Evolutionary conservation across 352 stramenopile genomes (phyloP).

Genomic region (Pythium myriotylum): DNA sequence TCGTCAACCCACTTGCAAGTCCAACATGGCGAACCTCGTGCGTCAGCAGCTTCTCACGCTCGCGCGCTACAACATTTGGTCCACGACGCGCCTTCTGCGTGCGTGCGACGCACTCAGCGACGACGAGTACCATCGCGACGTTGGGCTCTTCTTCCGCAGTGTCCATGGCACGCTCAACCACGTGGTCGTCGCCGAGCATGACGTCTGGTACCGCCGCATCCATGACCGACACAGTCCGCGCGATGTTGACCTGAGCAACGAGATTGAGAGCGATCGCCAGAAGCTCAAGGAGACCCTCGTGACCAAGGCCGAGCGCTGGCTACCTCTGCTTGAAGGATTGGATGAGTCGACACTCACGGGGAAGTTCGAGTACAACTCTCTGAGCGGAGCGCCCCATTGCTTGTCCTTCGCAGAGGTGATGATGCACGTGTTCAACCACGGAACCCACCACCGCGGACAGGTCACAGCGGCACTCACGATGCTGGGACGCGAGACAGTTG

Average conservation of each 20-base stretch:
- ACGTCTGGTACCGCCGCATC: slow-evolving; percentile 28
- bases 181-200: slow-evolving; percentile 25
- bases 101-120: slow-evolving; percentile 19
- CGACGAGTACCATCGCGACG: slow-evolving; percentile 28
- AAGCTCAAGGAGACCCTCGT: slow-evolving; percentile 12
- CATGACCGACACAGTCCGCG: slow-evolving; percentile 18
- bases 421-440: slow-evolving; percentile 31
- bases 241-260: slow-evolving; percentile 8
- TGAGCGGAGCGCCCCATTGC: background rate
- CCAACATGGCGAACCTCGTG: slow-evolving; percentile 20
- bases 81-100: slow-evolving; percentile 14
- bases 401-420: slow-evolving; percentile 13
- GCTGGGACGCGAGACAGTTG: slow-evolving; percentile 16
- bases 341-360: slow-evolving; percentile 13
- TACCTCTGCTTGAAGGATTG: slow-evolving; percentile 20
- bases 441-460: slow-evolving; percentile 27
- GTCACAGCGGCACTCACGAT: slow-evolving; percentile 26
- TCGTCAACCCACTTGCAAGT: background rate
- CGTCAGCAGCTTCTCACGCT: slow-evolving; percentile 26
- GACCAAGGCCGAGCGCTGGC: slow-evolving; percentile 18
- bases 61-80: slow-evolving; percentile 27
- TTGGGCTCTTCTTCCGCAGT: slow-evolving; percentile 29
- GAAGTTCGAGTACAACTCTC: slow-evolving; percentile 18
- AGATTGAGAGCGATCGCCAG: slow-evolving; percentile 10
- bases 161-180: slow-evolving; percentile 31